Base-by-base conservation (phyloP, 1,284 basidiomycete species). In the Exobasidium cylindrosporum region DNA sequence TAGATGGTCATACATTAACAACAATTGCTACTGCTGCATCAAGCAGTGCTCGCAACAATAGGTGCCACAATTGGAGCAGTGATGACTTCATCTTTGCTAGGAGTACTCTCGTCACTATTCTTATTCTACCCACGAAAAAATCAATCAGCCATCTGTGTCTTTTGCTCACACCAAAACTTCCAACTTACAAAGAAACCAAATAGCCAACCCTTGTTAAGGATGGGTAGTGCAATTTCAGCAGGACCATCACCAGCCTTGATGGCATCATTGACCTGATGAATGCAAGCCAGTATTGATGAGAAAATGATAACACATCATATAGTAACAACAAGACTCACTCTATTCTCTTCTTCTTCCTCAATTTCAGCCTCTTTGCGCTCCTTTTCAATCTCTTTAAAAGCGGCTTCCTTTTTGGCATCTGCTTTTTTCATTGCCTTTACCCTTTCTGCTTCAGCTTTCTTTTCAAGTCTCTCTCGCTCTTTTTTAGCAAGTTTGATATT, bases 121-220 rank as follows among this genome's bases (percentile, higher is more conserved):
- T n/a, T n/a, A n/a, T n/a, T n/a, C n/a, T n/a, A n/a, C n/a, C n/a
- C n/a, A n/a, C n/a, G n/a, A n/a, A n/a, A n/a, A n/a, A n/a, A n/a
- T n/a, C n/a, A n/a, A n/a, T n/a, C n/a, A n/a, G n/a, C n/a, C n/a
- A n/a, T n/a, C n/a, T n/a, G n/a, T n/a, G n/a, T n/a, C n/a, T n/a
- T n/a, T n/a, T n/a, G n/a, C n/a, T n/a, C n/a, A n/a, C n/a, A n/a
- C n/a, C n/a, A n/a, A n/a, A n/a, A n/a, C n/a, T n/a, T n/a, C n/a
- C n/a, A n/a, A n/a, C n/a, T n/a, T n/a, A n/a, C 49, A 53, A 53
- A 53, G 17, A 3, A 28, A 14, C 49, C 49, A 53, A 53, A 53
- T 17, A 53, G 28, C 49, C 49, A 53, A 28, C 30, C 30, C 14
- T 53, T 53, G n/a, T 53, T 53, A 17, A 21, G n/a, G 3, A 53